Conservation (phyloP, 768 basidiomycete species). For the Sarcodon aspratus region DNA sequence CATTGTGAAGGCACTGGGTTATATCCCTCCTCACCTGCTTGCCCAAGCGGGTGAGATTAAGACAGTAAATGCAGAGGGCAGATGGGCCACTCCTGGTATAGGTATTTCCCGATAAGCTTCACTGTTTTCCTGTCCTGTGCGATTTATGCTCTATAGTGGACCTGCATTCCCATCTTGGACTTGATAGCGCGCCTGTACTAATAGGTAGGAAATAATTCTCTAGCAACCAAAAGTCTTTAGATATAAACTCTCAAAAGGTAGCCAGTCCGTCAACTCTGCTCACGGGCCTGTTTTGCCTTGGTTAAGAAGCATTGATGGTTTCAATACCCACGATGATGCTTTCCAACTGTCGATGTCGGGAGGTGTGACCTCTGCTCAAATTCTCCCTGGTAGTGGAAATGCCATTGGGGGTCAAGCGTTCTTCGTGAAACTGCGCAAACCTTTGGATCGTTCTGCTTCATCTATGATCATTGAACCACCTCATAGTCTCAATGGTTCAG, state of each 20-base stretch:
- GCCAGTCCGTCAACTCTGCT: slow-evolving; percentile 49
- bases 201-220: slow-evolving; percentile 22
- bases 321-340: slow-evolving; percentile 79
- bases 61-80: slow-evolving; percentile 46
- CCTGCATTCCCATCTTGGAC: slow-evolving; percentile 62
- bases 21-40: slow-evolving; percentile 28
- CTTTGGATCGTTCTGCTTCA: slow-evolving; percentile 59
- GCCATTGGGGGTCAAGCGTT: slow-evolving; percentile 85
- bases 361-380: slow-evolving; percentile 77
- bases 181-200: slow-evolving; percentile 48
- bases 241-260: slow-evolving; percentile 20
- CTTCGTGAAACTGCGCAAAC: slow-evolving; percentile 74
- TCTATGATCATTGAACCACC: slow-evolving; percentile 86
- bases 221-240: not conserved
- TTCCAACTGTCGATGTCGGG: slow-evolving; percentile 70
- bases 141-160: slow-evolving; percentile 14
- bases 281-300: slow-evolving; percentile 66
- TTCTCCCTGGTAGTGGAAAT: slow-evolving; percentile 70
- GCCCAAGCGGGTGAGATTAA: slow-evolving; percentile 30
- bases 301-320: slow-evolving; percentile 73
- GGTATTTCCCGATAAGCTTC: slow-evolving; percentile 21
- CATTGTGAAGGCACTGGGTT: slow-evolving; percentile 46
- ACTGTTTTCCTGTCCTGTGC: too few relatives aligned
- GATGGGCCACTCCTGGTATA: slow-evolving; percentile 57
- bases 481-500: slow-evolving; percentile 40